These are phyloP conservation scores for Asterochloris erici DNA, from an alignment of 139 green algal species.

Conservation along the genomic window DNA sequence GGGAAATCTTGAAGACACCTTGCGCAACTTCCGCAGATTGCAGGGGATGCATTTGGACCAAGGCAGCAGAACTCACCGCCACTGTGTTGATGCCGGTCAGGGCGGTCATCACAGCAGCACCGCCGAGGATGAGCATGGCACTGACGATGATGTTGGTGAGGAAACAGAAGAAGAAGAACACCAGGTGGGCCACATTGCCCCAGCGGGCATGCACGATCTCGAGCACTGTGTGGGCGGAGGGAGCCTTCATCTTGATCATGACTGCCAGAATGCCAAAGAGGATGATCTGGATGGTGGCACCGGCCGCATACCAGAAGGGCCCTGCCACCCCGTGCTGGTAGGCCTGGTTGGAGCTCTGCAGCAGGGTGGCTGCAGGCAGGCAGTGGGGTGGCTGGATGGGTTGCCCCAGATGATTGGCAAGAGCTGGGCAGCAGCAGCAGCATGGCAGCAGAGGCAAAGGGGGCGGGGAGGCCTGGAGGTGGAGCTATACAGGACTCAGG, in stretches of 20 bases:
- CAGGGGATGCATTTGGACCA: no score
- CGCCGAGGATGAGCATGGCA: conserved; percentile 89
- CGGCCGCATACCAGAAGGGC: conserved; percentile 78
- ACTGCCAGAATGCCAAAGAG: conserved; percentile 94
- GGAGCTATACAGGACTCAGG: no score
- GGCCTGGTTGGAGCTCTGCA: conserved; percentile 54
- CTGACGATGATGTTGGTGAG: conserved; percentile 88
- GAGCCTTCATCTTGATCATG: conserved; percentile 94
- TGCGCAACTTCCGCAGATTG: no score
- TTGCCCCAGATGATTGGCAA: neutral
- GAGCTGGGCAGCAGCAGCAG: neutral
- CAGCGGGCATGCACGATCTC: conserved; percentile 83
- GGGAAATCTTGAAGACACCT: no score
- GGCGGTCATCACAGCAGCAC: conserved; percentile 82
- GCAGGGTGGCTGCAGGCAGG: conserved; percentile 44
- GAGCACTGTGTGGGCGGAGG: conserved; percentile 86
- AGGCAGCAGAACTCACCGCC: conserved; percentile 13
- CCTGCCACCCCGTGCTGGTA: conserved; percentile 53
- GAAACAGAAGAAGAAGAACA: conserved; percentile 83
- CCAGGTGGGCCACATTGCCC: conserved; percentile 59
- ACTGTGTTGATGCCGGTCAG: conserved; percentile 74
- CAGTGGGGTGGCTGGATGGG: conserved; percentile 37
- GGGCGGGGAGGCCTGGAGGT: no score
- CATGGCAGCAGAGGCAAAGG: neutral
- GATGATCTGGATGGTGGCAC: conserved; percentile 90